Evolutionary conservation across 768 basidiomycete genomes (phyloP).

Genomic region (Suillus plorans): DNA sequence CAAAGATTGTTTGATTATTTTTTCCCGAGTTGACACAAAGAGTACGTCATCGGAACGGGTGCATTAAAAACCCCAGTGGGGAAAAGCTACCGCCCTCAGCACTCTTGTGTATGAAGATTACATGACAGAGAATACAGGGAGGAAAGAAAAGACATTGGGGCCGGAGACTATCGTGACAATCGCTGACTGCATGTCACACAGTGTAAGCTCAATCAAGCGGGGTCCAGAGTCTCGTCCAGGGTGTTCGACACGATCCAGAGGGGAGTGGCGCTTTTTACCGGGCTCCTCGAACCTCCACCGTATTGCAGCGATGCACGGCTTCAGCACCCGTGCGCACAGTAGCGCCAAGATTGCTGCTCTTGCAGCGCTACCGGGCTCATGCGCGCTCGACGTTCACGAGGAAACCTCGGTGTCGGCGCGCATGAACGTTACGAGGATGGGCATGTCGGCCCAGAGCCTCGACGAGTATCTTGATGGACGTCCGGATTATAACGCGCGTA

Average conservation of each 20-base stretch:
- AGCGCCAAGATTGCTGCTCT: constrained; percentile 8
- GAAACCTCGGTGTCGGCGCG: constrained; percentile 10
- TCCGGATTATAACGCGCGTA: not conserved
- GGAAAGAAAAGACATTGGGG: not conserved
- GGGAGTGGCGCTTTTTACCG: constrained; percentile 7
- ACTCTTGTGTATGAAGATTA: constrained; percentile 1
- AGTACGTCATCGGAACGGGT: constrained; percentile 13
- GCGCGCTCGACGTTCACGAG: constrained; percentile 11
- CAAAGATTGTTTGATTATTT: not conserved
- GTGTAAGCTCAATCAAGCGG: not conserved
- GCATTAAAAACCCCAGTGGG: constrained; percentile 16
- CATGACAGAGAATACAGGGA: not conserved
- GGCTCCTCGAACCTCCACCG: constrained; percentile 1
- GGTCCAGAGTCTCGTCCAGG: not conserved
- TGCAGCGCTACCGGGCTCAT: constrained; percentile 8
- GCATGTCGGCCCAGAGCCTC: constrained; percentile 1
- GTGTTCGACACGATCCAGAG: not conserved
- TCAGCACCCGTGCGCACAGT: constrained; percentile 7
- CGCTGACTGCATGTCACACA: not conserved
- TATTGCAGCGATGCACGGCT: constrained; percentile 10
- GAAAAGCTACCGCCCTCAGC: constrained; percentile 18
- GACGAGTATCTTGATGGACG: constrained; percentile 1
- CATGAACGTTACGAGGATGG: constrained; percentile 7
- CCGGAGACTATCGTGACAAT: not conserved
- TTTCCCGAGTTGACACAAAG: constrained; percentile 2